A percentile compares a stretch with the other conserved stretches of the same genome.
phyloP scores from a whole-genome alignment of 2,329 filamentous ascomycete species.

The Teratosphaeria destructans region DNA sequence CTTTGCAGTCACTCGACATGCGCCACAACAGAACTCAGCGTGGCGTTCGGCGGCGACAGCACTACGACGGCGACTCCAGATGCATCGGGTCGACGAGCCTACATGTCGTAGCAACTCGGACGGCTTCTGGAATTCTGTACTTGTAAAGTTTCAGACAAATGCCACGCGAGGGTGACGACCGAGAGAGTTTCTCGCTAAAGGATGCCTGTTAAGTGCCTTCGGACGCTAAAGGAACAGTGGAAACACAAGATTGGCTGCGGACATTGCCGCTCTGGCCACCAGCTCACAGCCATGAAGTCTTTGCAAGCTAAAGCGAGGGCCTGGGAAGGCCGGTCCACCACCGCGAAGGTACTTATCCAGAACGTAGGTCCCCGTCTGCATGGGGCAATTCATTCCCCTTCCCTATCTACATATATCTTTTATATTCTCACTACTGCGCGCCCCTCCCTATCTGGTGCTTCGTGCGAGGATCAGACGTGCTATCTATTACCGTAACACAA shows the following conservation, averaged over 20 bases:
- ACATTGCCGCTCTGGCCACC: not conserved
- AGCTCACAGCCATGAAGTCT: not conserved
- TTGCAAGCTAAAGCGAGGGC: not conserved
- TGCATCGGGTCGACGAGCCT: no score
- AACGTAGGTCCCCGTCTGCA: not conserved
- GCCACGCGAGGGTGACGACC: not conserved
- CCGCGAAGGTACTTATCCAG: not conserved
- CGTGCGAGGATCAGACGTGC: not conserved
- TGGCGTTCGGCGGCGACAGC: not conserved
- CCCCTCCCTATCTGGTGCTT: not conserved
- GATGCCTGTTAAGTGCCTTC: not conserved
- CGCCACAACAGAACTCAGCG: not conserved
- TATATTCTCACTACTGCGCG: not conserved
- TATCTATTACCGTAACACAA: not conserved
- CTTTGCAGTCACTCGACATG: not conserved
- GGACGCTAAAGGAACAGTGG: not conserved
- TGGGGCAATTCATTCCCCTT: not conserved
- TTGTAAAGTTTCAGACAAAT: not conserved
- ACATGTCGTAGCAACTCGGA: not conserved
- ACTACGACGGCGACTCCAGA: no score
- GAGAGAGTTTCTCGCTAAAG: not conserved
- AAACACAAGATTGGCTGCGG: not conserved
- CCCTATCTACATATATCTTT: not conserved
- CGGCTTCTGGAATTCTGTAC: not conserved
- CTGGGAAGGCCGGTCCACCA: not conserved